These are phyloP conservation scores for Waitea zeae DNA, from an alignment of 1,284 basidiomycete genomes.

Conservation along the genomic window DNA sequence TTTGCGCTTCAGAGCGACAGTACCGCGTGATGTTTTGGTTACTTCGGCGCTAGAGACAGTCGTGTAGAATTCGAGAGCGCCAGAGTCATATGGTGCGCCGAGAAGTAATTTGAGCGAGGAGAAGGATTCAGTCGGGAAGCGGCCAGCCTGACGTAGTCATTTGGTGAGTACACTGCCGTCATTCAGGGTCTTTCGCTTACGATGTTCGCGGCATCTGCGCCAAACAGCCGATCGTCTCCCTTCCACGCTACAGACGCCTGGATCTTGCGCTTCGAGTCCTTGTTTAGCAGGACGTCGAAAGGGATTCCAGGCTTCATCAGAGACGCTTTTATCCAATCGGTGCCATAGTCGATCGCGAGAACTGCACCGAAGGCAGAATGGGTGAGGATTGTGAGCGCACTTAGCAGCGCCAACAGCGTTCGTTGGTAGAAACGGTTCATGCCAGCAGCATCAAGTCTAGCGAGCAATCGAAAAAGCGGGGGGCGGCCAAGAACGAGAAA, in stretches of 20 bases:
- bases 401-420: neutral
- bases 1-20: conserved; percentile 34
- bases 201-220: conserved; percentile 73
- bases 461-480: too few relatives aligned
- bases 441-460: too few relatives aligned
- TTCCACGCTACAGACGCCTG: conserved; percentile 82
- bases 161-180: conserved; percentile 1
- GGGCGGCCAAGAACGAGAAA: too few relatives aligned
- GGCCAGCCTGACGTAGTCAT: conserved; percentile 45
- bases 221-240: conserved; percentile 75
- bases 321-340: conserved; percentile 91
- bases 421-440: too few relatives aligned
- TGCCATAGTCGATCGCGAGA: conserved; percentile 90
- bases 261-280: conserved; percentile 94
- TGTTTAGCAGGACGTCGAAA: conserved; percentile 92
- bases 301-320: conserved; percentile 92
- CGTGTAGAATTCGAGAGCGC: conserved; percentile 42
- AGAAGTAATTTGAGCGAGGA: conserved; percentile 80
- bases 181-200: conserved; percentile 39
- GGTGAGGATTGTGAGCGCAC: conserved; percentile 4
- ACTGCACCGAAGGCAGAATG: conserved; percentile 34
- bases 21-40: conserved; percentile 39
- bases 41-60: conserved; percentile 48
- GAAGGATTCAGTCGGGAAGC: conserved; percentile 83
- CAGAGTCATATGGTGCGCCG: conserved; percentile 52